Base-by-base conservation (phyloP, 306 rosid species). In the Malus asiatica region DNA sequence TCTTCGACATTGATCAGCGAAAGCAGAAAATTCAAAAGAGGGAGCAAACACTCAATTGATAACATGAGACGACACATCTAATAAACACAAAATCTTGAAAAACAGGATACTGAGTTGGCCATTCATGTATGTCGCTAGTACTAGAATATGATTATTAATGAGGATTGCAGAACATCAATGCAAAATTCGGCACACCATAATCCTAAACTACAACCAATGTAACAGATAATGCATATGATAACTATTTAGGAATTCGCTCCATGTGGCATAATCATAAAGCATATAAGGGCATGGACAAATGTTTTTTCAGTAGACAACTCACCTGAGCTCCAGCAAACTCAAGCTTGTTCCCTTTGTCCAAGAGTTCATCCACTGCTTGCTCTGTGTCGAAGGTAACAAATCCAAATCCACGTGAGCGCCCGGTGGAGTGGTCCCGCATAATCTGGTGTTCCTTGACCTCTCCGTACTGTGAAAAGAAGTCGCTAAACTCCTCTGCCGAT, bases 291-390 rank as follows among this genome's bases (percentile, higher is more conserved):
- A 23, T 18, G 68, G 16, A 76, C 35, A 64, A 15, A 30, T 8
- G 46, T 38, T 32, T 23, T 55, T 23, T 61, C 48, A n/a, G 52
- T 23, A 71, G 40, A 7, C 46, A n/a, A 79, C 86, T 87, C 55
- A 95, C 99, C 93, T 92, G 99, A 83, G 93, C 45, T 66, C 97
- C 99, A 45, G 97, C 87, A 72, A 95, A 81, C 65, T 90, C 97
- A 84, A 95, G 85, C 82, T 87, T 95, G 90, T 92, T 95, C 76
- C 99, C 99, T 79, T 86, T 89, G 59, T 89, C 72, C 70, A 95
- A 82, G 66, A 95, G 91, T 69, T 90, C 92, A 59, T 95, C 99
- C 72, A 95, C 99, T 33, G 97, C 84, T 74, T 90, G 92, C 85
- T 95, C 99, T 25, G 93, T 55, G 12, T 91, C 93, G 25, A 91